Base-by-base conservation (phyloP, 2,329 filamentous ascomycete species). In the Sarocladium oryzae region DNA sequence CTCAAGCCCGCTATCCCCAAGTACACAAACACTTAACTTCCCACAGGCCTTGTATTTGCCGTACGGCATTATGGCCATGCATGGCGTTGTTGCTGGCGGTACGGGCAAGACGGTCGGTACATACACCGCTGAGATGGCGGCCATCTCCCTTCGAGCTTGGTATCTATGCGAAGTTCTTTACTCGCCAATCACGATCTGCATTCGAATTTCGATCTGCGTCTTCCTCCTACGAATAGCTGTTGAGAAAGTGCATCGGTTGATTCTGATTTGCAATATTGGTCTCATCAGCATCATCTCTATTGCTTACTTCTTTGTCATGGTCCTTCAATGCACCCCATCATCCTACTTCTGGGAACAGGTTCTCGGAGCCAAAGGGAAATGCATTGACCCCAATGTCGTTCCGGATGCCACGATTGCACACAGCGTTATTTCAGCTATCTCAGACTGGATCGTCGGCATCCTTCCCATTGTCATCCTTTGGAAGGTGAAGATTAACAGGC, bases 401-500 rank as follows among this genome's bases (percentile, higher is more conserved):
- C 69, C 70, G 18, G 60, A 61, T 35, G 59, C 72, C 1, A 74
- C 72, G 0, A 71, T 74, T 28, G 61, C 71, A 0, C 75, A 78
- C 60, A 73, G 73, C 36, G 67, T 66, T 18, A 59, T 77, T 26
- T 69, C 66, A 23, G 72, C 71, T 6, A 52, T 71, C 4, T 70
- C 66, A 38, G 76, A 81, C 54, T 73, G 75, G 63, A 67, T 68
- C 1, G 66, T 79, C 11, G 76, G 72, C 2, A 58, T 76, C 3
- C 59, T 81, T 4, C 77, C 78, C 1, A 66, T 78, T 6, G 69
- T 70, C 11, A 69, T 81, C 35, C 64, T 81, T 0, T 78, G 75
- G 72, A 63, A 71, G 18, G 65, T 79, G 32, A 69, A 74, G 52
- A 74, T 80, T 63, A 72, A 71, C 37, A 60, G 60, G 35, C 65